Conservation (phyloP, 768 basidiomycete genomes). For the Kondoa subrosea region DNA sequence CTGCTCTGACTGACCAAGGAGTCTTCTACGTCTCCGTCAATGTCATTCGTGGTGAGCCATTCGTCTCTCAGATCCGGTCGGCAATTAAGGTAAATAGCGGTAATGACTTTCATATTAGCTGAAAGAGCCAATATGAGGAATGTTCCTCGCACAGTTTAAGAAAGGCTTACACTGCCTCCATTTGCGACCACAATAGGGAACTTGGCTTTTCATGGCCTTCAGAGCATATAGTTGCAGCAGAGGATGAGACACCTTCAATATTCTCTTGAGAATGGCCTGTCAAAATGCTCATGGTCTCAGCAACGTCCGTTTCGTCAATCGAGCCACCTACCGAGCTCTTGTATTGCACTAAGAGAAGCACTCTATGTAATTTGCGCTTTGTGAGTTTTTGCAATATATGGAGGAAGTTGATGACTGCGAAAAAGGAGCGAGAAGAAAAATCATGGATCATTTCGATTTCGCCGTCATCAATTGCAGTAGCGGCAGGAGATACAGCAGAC, state of each 20-base stretch:
- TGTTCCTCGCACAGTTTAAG: neutral
- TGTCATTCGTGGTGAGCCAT: constrained; percentile 85
- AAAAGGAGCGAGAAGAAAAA: constrained; percentile 96
- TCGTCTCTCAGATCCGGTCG: constrained; percentile 92
- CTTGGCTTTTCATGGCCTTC: constrained; percentile 96
- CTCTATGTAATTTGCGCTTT: constrained; percentile 82
- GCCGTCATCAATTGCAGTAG: constrained; percentile 41
- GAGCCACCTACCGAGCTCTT: constrained; percentile 88
- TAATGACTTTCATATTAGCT: constrained; percentile 99
- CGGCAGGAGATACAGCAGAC: neutral
- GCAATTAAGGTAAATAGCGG: constrained; percentile 92
- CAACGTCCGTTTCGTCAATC: neutral
- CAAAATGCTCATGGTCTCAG: neutral
- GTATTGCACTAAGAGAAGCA: constrained; percentile 91
- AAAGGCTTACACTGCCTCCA: constrained; percentile 74
- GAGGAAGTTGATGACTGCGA: constrained; percentile 88
- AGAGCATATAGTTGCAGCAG: constrained; percentile 84
- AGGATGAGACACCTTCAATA: constrained; percentile 82
- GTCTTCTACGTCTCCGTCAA: constrained; percentile 74
- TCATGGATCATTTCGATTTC: constrained; percentile 61
- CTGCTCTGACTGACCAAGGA: constrained; percentile 44
- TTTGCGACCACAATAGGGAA: constrained; percentile 91
- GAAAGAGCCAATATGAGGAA: constrained; percentile 3
- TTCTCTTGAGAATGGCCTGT: constrained; percentile 86
- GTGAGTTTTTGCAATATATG: constrained; percentile 96